These are phyloP conservation scores for Yamadazyma endophytica DNA, from an alignment of 805 yeast species.

Conservation along the genomic window DNA sequence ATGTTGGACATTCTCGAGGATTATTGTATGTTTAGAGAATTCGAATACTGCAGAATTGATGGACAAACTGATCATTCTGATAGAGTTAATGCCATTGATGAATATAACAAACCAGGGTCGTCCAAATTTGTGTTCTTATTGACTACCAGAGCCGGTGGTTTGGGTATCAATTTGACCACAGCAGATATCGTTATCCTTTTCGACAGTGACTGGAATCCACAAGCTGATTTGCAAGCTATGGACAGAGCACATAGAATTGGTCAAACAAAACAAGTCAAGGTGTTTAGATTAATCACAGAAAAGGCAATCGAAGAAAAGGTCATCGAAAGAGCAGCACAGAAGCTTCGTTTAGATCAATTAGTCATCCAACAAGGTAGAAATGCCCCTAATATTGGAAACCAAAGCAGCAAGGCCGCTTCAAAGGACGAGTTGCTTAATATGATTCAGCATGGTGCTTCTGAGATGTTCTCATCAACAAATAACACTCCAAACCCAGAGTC, in stretches of 20 bases:
- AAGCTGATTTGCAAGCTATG: conserved; percentile 86
- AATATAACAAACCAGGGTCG: conserved; percentile 70
- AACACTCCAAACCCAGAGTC: conserved; percentile 21
- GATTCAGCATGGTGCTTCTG: conserved; percentile 82
- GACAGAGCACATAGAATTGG: conserved; percentile 89
- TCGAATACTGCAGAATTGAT: conserved; percentile 73
- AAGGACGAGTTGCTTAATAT: conserved; percentile 73
- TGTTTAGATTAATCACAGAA: conserved; percentile 72
- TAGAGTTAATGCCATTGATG: conserved; percentile 72
- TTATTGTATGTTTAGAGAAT: conserved; percentile 67
- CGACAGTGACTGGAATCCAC: conserved; percentile 89
- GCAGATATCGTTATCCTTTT: conserved; percentile 73
- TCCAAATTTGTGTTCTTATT: conserved; percentile 69
- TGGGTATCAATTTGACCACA: conserved; percentile 78
- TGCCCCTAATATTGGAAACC: conserved; percentile 27
- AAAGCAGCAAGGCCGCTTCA: conserved; percentile 39
- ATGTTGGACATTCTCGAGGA: conserved; percentile 78
- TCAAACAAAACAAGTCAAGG: conserved; percentile 78
- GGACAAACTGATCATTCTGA: conserved; percentile 81
- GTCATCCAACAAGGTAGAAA: conserved; percentile 75
- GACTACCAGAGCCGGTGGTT: conserved; percentile 88
- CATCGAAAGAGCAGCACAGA: conserved; percentile 76
- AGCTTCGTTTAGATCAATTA: conserved; percentile 71
- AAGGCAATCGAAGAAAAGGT: conserved; percentile 83
- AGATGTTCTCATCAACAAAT: conserved; percentile 42